Base-by-base conservation (phyloP, 1,284 basidiomycete genomes). In the Vanrija humicola region DNA sequence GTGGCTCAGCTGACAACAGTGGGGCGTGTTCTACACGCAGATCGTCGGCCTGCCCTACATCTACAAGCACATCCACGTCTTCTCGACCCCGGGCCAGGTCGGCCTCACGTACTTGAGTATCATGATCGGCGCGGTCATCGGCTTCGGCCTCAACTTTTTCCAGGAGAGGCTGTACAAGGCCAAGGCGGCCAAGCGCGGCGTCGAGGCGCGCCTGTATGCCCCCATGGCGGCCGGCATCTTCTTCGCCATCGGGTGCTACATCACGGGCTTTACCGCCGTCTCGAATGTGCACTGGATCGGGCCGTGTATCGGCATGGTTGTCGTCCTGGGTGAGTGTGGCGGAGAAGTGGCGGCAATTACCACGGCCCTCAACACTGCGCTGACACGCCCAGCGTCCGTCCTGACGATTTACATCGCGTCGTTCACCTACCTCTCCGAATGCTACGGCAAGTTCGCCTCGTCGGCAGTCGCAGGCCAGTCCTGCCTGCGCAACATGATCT, bases 11-110 rank as follows among this genome's bases (percentile, higher is more conserved):
- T 26, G 48, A 48, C 38, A 8, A 4, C 40, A 70, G 65, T 91
- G 88, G 89, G 89, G 89, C 0, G 81, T 91, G 12, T 72, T 87
- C 46, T 91, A 84, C 68, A 83, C 82, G 55, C 75, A 88, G 56
- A 77, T 90, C 28, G 83, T 84, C 80, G 86, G 86, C 0, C 79
- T 88, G 23, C 76, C 81, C 0, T 82, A 82, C 9, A 80, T 86
- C 21, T 89, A 88, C 64, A 62, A 69, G 25, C 78, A 76, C 14
- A 75, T 90, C 0, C 85, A 90, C 66, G 70, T 79, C 26, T 34
- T 34, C 12, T 14, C 10, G 14, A 34, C 2, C 34, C 34, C 34
- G 4, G 84, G 84, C 0, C 72, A 86, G 64, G 77, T 82, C 1
- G 88, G 88, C 14, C 80, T 82, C 0, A 79, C 82, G 0, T 89